phyloP scores from a whole-genome alignment of 331 rosid species.

The Arachis monticola region DNA sequence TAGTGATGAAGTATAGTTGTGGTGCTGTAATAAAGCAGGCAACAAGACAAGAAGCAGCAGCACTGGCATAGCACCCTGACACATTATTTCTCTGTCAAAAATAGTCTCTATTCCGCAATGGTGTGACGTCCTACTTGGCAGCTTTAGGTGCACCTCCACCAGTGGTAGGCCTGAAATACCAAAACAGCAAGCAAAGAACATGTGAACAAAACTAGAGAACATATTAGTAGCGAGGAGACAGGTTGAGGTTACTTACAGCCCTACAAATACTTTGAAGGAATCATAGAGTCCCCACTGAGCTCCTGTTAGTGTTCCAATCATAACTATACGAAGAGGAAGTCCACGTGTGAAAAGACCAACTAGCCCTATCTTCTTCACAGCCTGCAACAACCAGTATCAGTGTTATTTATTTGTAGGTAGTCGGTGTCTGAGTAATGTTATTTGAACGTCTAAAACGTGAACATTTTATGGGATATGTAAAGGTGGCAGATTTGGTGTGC shows the following conservation, averaged over 20 bases:
- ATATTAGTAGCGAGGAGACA: neutral
- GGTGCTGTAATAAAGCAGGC: conserved; percentile 27
- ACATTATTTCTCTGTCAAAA: conserved; percentile 37
- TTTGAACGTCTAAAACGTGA: too few relatives aligned
- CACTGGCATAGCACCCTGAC: conserved; percentile 17
- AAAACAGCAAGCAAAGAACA: conserved; percentile 22
- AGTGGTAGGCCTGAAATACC: conserved; percentile 70
- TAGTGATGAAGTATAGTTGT: conserved; percentile 3
- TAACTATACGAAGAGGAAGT: conserved; percentile 76
- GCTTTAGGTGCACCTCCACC: conserved; percentile 66
- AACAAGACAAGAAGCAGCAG: conserved; percentile 1
- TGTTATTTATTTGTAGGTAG: too few relatives aligned
- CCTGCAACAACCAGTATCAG: conserved; percentile 52
- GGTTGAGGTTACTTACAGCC: conserved; percentile 60
- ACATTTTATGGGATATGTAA: too few relatives aligned
- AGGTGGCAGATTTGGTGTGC: too few relatives aligned
- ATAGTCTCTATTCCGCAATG: conserved; percentile 11
- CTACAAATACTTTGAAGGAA: conserved; percentile 70
- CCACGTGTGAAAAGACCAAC: conserved; percentile 82
- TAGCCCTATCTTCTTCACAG: conserved; percentile 65
- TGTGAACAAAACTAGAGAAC: neutral
- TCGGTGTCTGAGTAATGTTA: too few relatives aligned
- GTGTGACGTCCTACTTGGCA: conserved; percentile 21
- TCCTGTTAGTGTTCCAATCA: conserved; percentile 82
- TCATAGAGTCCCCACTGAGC: conserved; percentile 79